Conservation (phyloP, 2,329 filamentous ascomycete genomes). For the Ceratocystis papillata region DNA sequence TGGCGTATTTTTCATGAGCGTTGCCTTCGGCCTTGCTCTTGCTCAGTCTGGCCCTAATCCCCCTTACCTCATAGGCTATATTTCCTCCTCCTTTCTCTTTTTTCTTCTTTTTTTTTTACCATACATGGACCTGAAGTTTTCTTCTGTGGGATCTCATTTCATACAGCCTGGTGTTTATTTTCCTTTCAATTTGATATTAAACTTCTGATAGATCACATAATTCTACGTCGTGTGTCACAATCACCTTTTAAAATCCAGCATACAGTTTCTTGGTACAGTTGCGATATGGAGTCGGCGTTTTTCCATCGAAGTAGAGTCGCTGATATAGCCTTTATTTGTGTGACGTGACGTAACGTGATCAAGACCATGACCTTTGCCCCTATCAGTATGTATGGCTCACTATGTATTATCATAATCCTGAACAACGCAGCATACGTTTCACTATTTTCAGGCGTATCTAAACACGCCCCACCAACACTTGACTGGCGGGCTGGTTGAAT, state of each 20-base stretch:
- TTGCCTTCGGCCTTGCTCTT: neutral
- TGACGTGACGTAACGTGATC: neutral
- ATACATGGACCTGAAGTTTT: neutral
- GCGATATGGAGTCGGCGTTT: neutral
- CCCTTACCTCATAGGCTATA: too few relatives aligned
- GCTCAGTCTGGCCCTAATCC: too few relatives aligned
- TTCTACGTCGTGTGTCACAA: neutral
- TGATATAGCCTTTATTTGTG: neutral
- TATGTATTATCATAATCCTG: too few relatives aligned
- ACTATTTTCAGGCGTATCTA: conserved; percentile 25
- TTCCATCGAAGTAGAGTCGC: neutral
- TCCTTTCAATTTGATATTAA: neutral
- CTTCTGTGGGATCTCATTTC: conserved; percentile 9
- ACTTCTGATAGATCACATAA: neutral
- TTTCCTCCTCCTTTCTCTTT: neutral
- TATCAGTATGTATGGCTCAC: too few relatives aligned
- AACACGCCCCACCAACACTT: conserved; percentile 62
- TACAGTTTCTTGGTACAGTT: neutral
- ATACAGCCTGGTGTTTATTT: conserved; percentile 11
- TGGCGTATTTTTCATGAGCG: neutral
- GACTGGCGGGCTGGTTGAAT: conserved; percentile 33
- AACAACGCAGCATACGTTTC: neutral
- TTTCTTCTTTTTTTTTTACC: neutral
- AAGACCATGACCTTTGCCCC: too few relatives aligned
- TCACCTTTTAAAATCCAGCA: neutral